phyloP scores from a whole-genome alignment of 257 asterid species.

The Fraxinus anomala region DNA sequence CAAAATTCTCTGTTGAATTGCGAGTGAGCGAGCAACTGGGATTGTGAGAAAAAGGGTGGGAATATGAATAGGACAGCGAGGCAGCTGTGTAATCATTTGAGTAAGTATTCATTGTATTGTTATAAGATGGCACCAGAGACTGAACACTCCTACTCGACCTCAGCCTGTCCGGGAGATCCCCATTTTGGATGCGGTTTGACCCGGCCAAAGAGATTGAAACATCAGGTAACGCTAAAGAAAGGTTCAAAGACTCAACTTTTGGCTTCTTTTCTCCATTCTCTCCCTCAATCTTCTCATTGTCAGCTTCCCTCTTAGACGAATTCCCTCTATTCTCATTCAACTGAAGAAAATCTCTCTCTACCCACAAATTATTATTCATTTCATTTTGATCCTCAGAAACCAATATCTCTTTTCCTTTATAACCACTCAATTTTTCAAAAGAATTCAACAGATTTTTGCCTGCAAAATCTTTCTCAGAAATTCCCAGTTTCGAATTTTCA shows the following conservation, averaged over 20 bases:
- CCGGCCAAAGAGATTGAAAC: slow-evolving; percentile 76
- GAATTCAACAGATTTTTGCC: slow-evolving; percentile 55
- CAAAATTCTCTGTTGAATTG: slow-evolving; percentile 70
- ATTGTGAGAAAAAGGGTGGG: slow-evolving; percentile 78
- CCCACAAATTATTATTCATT: slow-evolving; percentile 49
- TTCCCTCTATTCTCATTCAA: slow-evolving; percentile 54
- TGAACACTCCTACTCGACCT: slow-evolving; percentile 70
- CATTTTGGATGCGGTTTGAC: slow-evolving; percentile 63
- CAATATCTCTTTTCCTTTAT: slow-evolving; percentile 68
- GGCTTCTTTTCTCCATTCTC: slow-evolving; percentile 73
- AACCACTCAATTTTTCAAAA: slow-evolving; percentile 46
- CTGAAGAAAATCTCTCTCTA: slow-evolving; percentile 83
- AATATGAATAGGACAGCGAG: slow-evolving; percentile 69
- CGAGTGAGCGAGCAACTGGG: slow-evolving; percentile 86
- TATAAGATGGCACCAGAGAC: slow-evolving; percentile 63
- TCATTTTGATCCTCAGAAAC: slow-evolving; percentile 65
- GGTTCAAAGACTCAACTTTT: slow-evolving; percentile 79
- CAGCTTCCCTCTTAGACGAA: slow-evolving; percentile 65
- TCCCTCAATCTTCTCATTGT: slow-evolving; percentile 42
- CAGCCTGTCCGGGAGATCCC: slow-evolving; percentile 55
- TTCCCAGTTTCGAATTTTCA: slow-evolving; percentile 56
- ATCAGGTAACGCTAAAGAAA: slow-evolving; percentile 75
- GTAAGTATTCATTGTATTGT: slow-evolving; percentile 63
- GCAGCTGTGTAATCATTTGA: slow-evolving; percentile 85
- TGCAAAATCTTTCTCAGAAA: slow-evolving; percentile 43